Percentiles rank a stretch among this genome's conserved stretches.
These are phyloP conservation scores for Yamadazyma ubonensis DNA, from an alignment of 805 yeast species.

Conservation along the genomic window DNA sequence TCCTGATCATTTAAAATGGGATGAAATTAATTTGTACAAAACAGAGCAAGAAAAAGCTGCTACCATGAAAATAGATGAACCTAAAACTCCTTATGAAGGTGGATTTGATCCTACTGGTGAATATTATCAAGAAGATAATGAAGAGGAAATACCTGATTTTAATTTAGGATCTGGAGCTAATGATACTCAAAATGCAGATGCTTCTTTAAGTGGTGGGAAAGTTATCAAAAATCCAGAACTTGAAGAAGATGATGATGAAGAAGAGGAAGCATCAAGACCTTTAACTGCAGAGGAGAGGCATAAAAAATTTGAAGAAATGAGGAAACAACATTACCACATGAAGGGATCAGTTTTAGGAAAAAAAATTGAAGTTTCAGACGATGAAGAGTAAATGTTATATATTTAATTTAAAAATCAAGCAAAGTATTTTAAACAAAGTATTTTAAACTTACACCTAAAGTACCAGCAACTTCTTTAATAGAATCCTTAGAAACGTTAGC, in stretches of 20 bases:
- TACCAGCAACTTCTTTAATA: slow-evolving; percentile 1
- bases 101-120: slow-evolving; percentile 83
- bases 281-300: slow-evolving; percentile 61
- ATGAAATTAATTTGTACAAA: slow-evolving; percentile 69
- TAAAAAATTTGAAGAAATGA: slow-evolving; percentile 67
- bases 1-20: slow-evolving; percentile 68
- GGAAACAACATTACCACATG: slow-evolving; percentile 75
- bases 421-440: slow-evolving; percentile 46
- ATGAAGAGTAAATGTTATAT: slow-evolving; percentile 18
- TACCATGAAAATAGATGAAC: slow-evolving; percentile 87
- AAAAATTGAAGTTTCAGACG: slow-evolving; percentile 26
- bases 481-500: slow-evolving; percentile 45
- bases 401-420: slow-evolving; percentile 1
- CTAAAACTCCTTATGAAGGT: slow-evolving; percentile 93
- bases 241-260: slow-evolving; percentile 34
- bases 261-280: slow-evolving; percentile 37
- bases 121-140: slow-evolving; percentile 70
- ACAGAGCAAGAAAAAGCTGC: slow-evolving; percentile 72
- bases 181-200: slow-evolving; percentile 18
- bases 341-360: slow-evolving; percentile 48
- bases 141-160: slow-evolving; percentile 51
- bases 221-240: slow-evolving; percentile 28
- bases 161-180: slow-evolving; percentile 49
- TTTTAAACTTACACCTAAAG: slow-evolving; percentile 32
- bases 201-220: slow-evolving; percentile 42